These are phyloP conservation scores for Leishmania braziliensis DNA, from an alignment of 208 protist genomes.

Conservation along the genomic window DNA sequence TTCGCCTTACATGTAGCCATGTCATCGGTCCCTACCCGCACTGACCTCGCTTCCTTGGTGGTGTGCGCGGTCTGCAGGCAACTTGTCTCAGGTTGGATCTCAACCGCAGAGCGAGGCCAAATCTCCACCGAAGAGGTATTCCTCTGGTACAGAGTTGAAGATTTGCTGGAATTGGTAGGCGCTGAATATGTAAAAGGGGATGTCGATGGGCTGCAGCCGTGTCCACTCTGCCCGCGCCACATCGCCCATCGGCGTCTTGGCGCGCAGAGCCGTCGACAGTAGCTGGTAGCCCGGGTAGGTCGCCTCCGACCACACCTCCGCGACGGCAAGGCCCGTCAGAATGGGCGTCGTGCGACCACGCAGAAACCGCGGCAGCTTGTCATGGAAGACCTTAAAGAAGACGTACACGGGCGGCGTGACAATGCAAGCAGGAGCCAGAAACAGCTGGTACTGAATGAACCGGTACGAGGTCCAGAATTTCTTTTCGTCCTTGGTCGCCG, in stretches of 20 bases:
- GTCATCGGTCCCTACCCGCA: neutral
- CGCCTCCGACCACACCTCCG: slow-evolving; percentile 83
- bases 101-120: slow-evolving; percentile 66
- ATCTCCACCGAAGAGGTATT: slow-evolving; percentile 83
- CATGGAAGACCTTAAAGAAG: slow-evolving; percentile 79
- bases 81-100: neutral
- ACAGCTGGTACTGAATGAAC: slow-evolving; percentile 91
- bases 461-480: slow-evolving; percentile 89
- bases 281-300: slow-evolving; percentile 87
- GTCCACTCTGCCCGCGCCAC: slow-evolving; percentile 89
- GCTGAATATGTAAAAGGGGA: slow-evolving; percentile 82
- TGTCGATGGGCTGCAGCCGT: slow-evolving; percentile 83
- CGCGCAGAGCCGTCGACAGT: slow-evolving; percentile 73
- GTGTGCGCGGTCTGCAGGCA: neutral
- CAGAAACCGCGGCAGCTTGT: slow-evolving; percentile 59
- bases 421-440: slow-evolving; percentile 74
- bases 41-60: neutral
- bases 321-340: slow-evolving; percentile 61
- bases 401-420: slow-evolving; percentile 86
- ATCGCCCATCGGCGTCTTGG: slow-evolving; percentile 91
- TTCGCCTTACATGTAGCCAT: neutral
- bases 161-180: slow-evolving; percentile 86
- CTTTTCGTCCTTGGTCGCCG: slow-evolving; percentile 80
- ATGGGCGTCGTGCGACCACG: slow-evolving; percentile 78
- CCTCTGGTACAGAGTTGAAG: slow-evolving; percentile 67